Evolutionary conservation across 768 basidiomycete species (phyloP).

Genomic region (Asterophora parasitica): DNA sequence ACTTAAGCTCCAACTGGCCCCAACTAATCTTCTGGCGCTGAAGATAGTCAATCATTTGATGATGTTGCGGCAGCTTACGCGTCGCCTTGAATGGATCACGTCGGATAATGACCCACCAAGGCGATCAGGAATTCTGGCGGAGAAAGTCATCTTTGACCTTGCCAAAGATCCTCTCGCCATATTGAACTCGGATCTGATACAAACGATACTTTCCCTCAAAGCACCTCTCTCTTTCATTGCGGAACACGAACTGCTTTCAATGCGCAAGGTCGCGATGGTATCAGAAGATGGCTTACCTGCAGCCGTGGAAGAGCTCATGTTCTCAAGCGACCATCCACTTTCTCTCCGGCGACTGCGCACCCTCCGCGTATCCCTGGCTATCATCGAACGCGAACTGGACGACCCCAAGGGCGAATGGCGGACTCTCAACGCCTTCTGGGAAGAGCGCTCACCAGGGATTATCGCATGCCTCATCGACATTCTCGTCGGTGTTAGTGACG

Average conservation of each 20-base stretch:
- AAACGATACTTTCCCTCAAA: conserved; percentile 53
- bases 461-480: conserved; percentile 52
- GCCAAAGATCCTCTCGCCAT: conserved; percentile 56
- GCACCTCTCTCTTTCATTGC: conserved; percentile 59
- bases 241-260: conserved; percentile 51
- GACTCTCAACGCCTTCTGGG: conserved; percentile 56
- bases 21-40: conserved; percentile 9
- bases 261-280: conserved; percentile 62
- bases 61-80: conserved; percentile 65
- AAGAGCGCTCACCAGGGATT: conserved; percentile 53
- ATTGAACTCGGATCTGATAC: conserved; percentile 53
- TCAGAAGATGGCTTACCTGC: conserved; percentile 62
- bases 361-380: conserved; percentile 58
- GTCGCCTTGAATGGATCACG: conserved; percentile 71
- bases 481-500: conserved; percentile 42
- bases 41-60: conserved; percentile 74
- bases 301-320: conserved; percentile 58
- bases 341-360: conserved; percentile 49
- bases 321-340: conserved; percentile 45
- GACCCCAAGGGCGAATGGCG: conserved; percentile 52
- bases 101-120: conserved; percentile 56
- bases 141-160: conserved; percentile 61
- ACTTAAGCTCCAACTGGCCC: not conserved
- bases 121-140: conserved; percentile 60
- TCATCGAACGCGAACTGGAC: conserved; percentile 49